Evolutionary conservation across 1,284 basidiomycete species (phyloP).

Genomic region (Apiotrichum sp.): DNA sequence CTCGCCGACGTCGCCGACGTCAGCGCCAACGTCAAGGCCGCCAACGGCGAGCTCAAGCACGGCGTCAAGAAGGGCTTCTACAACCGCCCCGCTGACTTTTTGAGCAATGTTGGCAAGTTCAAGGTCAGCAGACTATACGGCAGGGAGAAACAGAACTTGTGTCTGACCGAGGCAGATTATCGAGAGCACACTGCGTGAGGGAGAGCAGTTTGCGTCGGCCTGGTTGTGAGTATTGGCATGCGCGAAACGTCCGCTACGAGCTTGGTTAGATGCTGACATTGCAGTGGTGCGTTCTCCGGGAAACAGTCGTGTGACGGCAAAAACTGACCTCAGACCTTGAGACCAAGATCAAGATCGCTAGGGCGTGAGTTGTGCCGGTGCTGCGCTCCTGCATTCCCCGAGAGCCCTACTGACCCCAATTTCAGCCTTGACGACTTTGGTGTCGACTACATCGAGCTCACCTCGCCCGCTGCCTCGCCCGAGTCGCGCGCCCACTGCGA

Average conservation of each 20-base stretch:
- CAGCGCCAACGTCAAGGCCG: slow-evolving; percentile 32
- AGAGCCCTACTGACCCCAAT: too few relatives aligned
- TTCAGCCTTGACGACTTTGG: slow-evolving; percentile 81
- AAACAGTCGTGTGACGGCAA: too few relatives aligned
- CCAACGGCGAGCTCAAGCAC: slow-evolving; percentile 44
- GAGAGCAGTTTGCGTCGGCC: slow-evolving; percentile 98
- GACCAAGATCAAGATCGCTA: slow-evolving; percentile 99
- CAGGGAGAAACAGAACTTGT: too few relatives aligned
- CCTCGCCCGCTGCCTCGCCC: slow-evolving; percentile 95
- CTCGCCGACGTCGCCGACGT: slow-evolving; percentile 26
- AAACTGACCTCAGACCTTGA: slow-evolving; percentile 56
- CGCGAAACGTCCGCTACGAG: background rate
- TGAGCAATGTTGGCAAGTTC: slow-evolving; percentile 88
- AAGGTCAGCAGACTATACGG: slow-evolving; percentile 47
- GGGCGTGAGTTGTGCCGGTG: slow-evolving; percentile 48
- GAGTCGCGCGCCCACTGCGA: slow-evolving; percentile 93
- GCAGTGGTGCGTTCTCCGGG: too few relatives aligned
- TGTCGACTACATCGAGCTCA: slow-evolving; percentile 99
- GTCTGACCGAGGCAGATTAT: slow-evolving; percentile 59
- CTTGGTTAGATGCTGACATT: slow-evolving; percentile 35
- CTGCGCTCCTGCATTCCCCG: too few relatives aligned
- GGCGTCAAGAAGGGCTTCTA: slow-evolving; percentile 64
- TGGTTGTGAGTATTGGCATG: slow-evolving; percentile 42
- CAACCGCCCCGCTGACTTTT: slow-evolving; percentile 80
- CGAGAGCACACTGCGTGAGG: slow-evolving; percentile 94